These are phyloP conservation scores for Scytalidium sp. DNA, from an alignment of 2,329 filamentous ascomycete species.

Conservation along the genomic window DNA sequence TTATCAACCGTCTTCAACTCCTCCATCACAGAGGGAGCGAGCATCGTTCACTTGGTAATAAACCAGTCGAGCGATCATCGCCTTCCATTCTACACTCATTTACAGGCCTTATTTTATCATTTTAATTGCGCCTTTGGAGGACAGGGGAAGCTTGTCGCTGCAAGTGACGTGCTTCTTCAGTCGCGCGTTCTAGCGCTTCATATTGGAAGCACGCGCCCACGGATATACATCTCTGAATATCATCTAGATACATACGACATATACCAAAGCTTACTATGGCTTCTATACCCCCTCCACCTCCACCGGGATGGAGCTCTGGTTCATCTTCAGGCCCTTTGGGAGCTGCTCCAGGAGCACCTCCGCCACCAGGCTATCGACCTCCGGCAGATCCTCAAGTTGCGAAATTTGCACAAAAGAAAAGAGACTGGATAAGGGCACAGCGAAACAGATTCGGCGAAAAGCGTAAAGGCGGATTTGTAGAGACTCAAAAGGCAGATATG, in stretches of 20 bases:
- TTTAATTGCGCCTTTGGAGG: not conserved
- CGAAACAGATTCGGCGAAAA: slow-evolving; percentile 95
- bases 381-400: slow-evolving; percentile 78
- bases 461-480: slow-evolving; percentile 91
- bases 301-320: slow-evolving; percentile 60
- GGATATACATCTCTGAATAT: not conserved
- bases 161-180: not conserved
- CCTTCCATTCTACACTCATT: not conserved
- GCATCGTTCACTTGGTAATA: slow-evolving; percentile 1
- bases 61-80: not conserved
- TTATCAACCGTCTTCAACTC: slow-evolving; percentile 2
- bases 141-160: not conserved
- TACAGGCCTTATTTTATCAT: not conserved
- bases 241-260: slow-evolving; percentile 10
- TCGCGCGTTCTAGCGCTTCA: not conserved
- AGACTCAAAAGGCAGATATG: slow-evolving; percentile 98
- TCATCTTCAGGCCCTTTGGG: slow-evolving; percentile 48
- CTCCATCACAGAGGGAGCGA: slow-evolving; percentile 17
- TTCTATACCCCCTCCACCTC: slow-evolving; percentile 63
- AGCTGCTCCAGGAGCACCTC: slow-evolving; percentile 52
- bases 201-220: not conserved
- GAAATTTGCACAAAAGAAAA: slow-evolving; percentile 98
- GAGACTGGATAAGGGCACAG: slow-evolving; percentile 92
- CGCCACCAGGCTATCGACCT: slow-evolving; percentile 82
- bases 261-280: slow-evolving; percentile 43